A percentile compares a stretch with the other conserved stretches of the same genome.
These are phyloP conservation scores for Aspergillus pseudonomiae DNA, from an alignment of 2,329 filamentous ascomycete genomes.

Conservation along the genomic window DNA sequence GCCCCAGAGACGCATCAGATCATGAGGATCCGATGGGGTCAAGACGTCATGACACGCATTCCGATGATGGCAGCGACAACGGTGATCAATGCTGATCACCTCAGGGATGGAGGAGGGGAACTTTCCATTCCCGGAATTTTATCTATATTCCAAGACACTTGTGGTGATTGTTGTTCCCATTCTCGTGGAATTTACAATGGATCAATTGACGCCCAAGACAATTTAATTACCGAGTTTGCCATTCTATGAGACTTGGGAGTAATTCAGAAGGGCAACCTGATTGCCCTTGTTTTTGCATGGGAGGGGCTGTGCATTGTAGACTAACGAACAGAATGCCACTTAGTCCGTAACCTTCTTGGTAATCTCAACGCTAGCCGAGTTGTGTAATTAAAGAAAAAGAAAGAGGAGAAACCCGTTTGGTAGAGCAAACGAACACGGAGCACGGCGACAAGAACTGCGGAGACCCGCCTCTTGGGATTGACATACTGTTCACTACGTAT, in stretches of 20 bases:
- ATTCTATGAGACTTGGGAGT: no score
- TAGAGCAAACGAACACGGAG: neutral
- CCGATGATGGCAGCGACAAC: constrained; percentile 1
- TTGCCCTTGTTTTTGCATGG: neutral
- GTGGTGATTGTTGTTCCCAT: neutral
- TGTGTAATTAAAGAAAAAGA: neutral
- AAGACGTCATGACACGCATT: constrained; percentile 14
- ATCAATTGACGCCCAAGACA: neutral
- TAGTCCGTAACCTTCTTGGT: neutral
- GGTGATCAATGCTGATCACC: constrained; percentile 9
- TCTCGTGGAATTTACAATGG: neutral
- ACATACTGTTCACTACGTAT: neutral
- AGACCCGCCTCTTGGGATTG: neutral
- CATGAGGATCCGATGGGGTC: neutral
- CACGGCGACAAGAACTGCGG: neutral
- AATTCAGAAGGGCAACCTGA: neutral
- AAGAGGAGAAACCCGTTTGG: neutral
- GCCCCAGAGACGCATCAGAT: neutral
- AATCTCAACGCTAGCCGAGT: neutral
- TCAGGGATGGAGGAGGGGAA: constrained; percentile 7
- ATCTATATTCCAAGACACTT: neutral
- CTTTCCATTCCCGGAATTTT: neutral
- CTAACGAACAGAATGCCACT: neutral
- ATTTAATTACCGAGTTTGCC: no score
- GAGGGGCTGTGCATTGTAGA: neutral